Evolutionary conservation across 768 basidiomycete species (phyloP).

Genomic region (Auricularia heimuer): DNA sequence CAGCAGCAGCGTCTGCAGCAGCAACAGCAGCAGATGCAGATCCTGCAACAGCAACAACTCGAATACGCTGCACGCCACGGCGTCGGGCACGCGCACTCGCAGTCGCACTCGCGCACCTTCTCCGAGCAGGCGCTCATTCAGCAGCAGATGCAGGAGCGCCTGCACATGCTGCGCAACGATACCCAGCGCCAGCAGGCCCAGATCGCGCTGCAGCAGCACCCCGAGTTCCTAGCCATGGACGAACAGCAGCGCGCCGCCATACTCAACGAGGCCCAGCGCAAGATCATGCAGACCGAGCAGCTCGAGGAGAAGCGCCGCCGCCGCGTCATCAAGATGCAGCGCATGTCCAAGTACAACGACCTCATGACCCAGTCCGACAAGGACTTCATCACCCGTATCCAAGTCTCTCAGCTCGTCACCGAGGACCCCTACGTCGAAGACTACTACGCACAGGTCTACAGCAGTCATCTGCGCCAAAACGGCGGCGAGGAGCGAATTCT

Average conservation of each 20-base stretch:
- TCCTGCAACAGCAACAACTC: constrained; percentile 27
- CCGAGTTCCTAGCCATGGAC: constrained; percentile 20
- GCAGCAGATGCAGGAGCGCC: constrained; percentile 44
- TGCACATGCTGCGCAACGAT: constrained; percentile 52
- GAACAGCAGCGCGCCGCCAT: constrained; percentile 40
- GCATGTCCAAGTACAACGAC: constrained; percentile 90
- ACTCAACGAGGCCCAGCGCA: constrained; percentile 69
- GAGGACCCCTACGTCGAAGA: constrained; percentile 97
- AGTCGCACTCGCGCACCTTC: constrained; percentile 30
- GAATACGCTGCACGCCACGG: constrained; percentile 20
- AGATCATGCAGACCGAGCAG: constrained; percentile 84
- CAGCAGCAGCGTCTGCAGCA: constrained; percentile 42
- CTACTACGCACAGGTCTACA: constrained; percentile 96
- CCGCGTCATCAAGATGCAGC: constrained; percentile 77
- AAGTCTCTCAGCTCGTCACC: constrained; percentile 95
- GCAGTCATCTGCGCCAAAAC: constrained; percentile 62
- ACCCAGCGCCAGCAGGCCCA: constrained; percentile 72
- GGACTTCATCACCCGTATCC: constrained; percentile 98
- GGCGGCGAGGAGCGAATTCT: constrained; percentile 69
- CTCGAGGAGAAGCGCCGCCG: constrained; percentile 70
- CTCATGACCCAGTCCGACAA: constrained; percentile 98
- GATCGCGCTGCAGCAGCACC: constrained; percentile 54
- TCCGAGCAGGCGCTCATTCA: constrained; percentile 33
- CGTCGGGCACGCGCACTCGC: constrained; percentile 11
- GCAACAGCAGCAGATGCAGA: constrained; percentile 5